A percentile compares a stretch with the other conserved stretches of the same genome.
These are phyloP conservation scores for Kalaharituber pfeilii DNA, from an alignment of 2,329 filamentous ascomycete species.

Conservation along the genomic window DNA sequence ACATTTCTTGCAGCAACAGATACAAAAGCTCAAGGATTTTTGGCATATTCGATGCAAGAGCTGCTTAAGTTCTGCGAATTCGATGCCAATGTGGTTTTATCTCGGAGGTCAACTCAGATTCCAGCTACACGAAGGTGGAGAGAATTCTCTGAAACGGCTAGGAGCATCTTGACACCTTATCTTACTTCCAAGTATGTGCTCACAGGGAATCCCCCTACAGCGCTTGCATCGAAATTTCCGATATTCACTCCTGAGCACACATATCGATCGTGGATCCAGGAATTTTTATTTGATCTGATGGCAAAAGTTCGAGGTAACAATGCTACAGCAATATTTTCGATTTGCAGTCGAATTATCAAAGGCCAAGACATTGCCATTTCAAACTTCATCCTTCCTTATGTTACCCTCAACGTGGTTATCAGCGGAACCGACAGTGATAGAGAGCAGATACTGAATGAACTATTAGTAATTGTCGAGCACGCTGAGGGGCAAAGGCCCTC, in stretches of 20 bases:
- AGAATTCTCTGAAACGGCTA: conserved; percentile 55
- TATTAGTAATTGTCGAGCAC: conserved; percentile 56
- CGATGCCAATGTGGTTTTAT: conserved; percentile 37
- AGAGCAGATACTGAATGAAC: conserved; percentile 49
- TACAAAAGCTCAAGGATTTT: conserved; percentile 69
- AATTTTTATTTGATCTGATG: conserved; percentile 65
- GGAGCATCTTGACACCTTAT: conserved; percentile 75
- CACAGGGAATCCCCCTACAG: conserved; percentile 24
- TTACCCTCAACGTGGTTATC: conserved; percentile 66
- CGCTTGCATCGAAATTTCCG: conserved; percentile 47
- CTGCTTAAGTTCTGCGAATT: conserved; percentile 64
- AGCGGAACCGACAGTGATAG: conserved; percentile 50
- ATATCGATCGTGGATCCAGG: conserved; percentile 67
- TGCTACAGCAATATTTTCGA: conserved; percentile 59
- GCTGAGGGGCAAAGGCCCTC: conserved; percentile 37
- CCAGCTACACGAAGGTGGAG: conserved; percentile 50
- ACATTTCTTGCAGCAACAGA: conserved; percentile 84
- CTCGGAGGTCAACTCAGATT: conserved; percentile 28
- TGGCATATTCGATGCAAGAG: conserved; percentile 90
- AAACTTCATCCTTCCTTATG: conserved; percentile 75
- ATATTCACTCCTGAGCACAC: conserved; percentile 51
- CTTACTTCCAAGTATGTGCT: conserved; percentile 68
- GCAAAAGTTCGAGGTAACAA: conserved; percentile 58
- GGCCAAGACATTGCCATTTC: conserved; percentile 74
- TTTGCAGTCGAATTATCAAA: conserved; percentile 64